Percentiles rank a stretch among this genome's conserved stretches.
Evolutionary conservation across 768 basidiomycete genomes (phyloP).

Genomic region (Boletus sp.): DNA sequence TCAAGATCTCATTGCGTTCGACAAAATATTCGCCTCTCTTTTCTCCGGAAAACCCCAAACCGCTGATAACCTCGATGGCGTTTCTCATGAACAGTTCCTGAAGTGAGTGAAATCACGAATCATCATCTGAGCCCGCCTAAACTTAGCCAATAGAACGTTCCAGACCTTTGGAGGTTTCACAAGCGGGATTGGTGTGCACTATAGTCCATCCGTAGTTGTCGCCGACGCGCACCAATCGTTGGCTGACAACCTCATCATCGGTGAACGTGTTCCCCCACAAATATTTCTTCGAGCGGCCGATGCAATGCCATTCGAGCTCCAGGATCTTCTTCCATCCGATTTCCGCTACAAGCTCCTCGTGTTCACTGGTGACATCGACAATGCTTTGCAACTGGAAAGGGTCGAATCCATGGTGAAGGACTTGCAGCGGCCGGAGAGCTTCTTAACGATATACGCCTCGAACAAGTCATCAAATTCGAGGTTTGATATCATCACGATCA

Average conservation of each 20-base stretch:
- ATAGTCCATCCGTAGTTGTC: conserved; percentile 41
- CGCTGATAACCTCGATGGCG: conserved; percentile 36
- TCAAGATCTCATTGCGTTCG: conserved; percentile 53
- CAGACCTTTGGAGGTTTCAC: conserved; percentile 45
- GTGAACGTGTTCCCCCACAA: conserved; percentile 51
- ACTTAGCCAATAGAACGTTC: conserved; percentile 36
- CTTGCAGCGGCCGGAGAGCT: conserved; percentile 25
- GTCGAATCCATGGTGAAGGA: conserved; percentile 28
- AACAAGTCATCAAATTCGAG: conserved; percentile 23
- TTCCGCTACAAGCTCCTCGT: conserved; percentile 49
- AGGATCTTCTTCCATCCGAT: conserved; percentile 49
- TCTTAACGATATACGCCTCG: conserved; percentile 27
- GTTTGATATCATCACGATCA: conserved; percentile 31
- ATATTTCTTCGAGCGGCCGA: conserved; percentile 47
- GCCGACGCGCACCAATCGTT: conserved; percentile 33
- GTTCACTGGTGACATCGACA: conserved; percentile 39
- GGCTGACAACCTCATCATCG: conserved; percentile 42
- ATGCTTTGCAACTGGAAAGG: conserved; percentile 20
- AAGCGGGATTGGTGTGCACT: conserved; percentile 51
- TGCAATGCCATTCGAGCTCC: conserved; percentile 45
- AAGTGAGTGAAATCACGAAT: conserved; percentile 26
- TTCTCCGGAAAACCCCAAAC: conserved; percentile 54
- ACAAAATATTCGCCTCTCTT: conserved; percentile 49
- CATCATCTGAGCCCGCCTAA: background rate
- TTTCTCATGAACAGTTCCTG: conserved; percentile 44